Evolutionary conservation across 805 yeast genomes (phyloP).

Genomic region (Monosporozyma aerobia): DNA sequence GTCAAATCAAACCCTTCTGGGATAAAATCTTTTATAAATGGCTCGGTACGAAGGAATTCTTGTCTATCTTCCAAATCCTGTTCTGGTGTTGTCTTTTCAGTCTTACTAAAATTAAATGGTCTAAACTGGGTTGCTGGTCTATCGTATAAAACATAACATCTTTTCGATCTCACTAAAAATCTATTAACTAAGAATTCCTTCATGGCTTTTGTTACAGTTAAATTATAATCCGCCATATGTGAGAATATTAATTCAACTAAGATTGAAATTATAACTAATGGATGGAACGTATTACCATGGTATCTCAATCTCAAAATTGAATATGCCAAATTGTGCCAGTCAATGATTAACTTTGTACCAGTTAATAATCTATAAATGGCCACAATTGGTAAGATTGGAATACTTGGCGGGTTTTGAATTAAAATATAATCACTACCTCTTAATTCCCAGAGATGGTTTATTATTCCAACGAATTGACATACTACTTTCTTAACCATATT

Average conservation of each 20-base stretch:
- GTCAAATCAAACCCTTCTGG: conserved; percentile 28
- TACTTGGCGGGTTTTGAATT: conserved; percentile 87
- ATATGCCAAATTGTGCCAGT: conserved; percentile 94
- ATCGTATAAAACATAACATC: conserved; percentile 66
- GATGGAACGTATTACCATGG: conserved; percentile 40
- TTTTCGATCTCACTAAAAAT: conserved; percentile 43
- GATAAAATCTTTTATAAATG: conserved; percentile 31
- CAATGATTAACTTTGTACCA: conserved; percentile 61
- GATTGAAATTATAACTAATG: conserved; percentile 51
- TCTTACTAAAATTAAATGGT: conserved; percentile 33
- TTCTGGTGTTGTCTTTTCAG: neutral
- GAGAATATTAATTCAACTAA: conserved; percentile 58
- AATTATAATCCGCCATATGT: conserved; percentile 54
- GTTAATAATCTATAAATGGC: conserved; percentile 43
- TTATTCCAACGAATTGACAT: conserved; percentile 42
- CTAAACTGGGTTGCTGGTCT: conserved; percentile 66
- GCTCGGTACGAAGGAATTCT: conserved; percentile 10
- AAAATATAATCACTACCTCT: conserved; percentile 60
- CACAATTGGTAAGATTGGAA: conserved; percentile 67
- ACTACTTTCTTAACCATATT: conserved; percentile 41
- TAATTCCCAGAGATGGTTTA: conserved; percentile 40
- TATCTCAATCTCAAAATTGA: conserved; percentile 66
- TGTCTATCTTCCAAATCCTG: conserved; percentile 4
- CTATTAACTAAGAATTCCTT: conserved; percentile 46
- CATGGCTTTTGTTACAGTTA: conserved; percentile 77